Evolutionary conservation across 116 monocot genomes (phyloP).

Genomic region (Dioscorea cayenensis): DNA sequence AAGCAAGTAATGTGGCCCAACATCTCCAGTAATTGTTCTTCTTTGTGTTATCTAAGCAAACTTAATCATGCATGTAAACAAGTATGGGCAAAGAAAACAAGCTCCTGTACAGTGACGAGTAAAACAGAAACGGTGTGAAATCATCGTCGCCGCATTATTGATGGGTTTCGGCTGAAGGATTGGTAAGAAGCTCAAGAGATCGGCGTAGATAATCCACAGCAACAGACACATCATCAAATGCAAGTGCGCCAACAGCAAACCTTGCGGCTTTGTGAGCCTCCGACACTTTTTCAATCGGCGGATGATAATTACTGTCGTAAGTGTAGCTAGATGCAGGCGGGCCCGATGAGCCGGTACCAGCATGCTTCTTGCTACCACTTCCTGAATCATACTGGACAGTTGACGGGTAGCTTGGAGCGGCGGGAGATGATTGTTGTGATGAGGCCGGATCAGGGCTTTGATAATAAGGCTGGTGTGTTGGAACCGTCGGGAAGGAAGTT

Average conservation of each 20-base stretch:
- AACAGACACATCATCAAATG: slow-evolving; percentile 86
- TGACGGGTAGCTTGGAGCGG: slow-evolving; percentile 20
- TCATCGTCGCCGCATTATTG: neutral
- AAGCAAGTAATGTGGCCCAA: neutral
- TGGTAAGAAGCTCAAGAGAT: slow-evolving; percentile 82
- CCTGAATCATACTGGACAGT: slow-evolving; percentile 16
- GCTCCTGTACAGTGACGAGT: neutral
- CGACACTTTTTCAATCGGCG: slow-evolving; percentile 76
- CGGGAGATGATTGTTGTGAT: slow-evolving; percentile 20
- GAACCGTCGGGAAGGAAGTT: slow-evolving; percentile 49
- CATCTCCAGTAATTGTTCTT: neutral
- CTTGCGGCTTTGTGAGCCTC: slow-evolving; percentile 95
- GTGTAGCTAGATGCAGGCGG: slow-evolving; percentile 35
- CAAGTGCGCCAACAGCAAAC: slow-evolving; percentile 95
- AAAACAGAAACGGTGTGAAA: neutral
- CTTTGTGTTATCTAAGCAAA: neutral
- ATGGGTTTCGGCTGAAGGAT: slow-evolving; percentile 50
- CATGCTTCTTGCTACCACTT: slow-evolving; percentile 13
- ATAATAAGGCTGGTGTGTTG: slow-evolving; percentile 66
- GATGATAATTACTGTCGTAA: slow-evolving; percentile 82
- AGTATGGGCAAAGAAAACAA: neutral
- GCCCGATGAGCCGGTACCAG: slow-evolving; percentile 5
- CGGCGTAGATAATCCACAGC: slow-evolving; percentile 75
- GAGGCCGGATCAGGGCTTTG: slow-evolving; percentile 33
- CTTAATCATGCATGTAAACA: neutral